Percentiles rank a stretch among this genome's conserved stretches.
Conservation (phyloP, 805 yeast genomes). For the Zygosaccharomyces gambellarensis region DNA sequence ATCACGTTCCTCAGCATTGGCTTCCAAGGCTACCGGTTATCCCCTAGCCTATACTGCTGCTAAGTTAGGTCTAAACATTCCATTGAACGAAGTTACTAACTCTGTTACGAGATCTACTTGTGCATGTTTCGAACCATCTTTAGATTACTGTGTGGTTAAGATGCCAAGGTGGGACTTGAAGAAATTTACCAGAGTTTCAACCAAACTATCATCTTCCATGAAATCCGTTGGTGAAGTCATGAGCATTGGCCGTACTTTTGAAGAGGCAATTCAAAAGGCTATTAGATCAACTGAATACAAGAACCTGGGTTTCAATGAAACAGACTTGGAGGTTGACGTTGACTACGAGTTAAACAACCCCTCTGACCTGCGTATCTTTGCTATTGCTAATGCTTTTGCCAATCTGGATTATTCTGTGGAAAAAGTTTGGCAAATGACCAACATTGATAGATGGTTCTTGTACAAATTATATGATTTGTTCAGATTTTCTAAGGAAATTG, state of each 20-base stretch:
- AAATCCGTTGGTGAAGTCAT: slow-evolving; percentile 98
- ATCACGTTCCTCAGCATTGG: slow-evolving; percentile 97
- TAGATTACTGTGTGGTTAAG: slow-evolving; percentile 94
- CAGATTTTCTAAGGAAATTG: slow-evolving; percentile 59
- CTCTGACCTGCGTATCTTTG: slow-evolving; percentile 94
- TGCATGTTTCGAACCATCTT: slow-evolving; percentile 95
- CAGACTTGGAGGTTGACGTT: slow-evolving; percentile 85
- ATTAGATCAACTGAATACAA: slow-evolving; percentile 89
- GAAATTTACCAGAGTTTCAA: slow-evolving; percentile 89
- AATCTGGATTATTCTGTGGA: slow-evolving; percentile 82
- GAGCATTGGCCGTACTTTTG: slow-evolving; percentile 96
- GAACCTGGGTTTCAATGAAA: slow-evolving; percentile 87
- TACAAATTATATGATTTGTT: slow-evolving; percentile 76
- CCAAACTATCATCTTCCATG: slow-evolving; percentile 86
- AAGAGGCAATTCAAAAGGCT: slow-evolving; percentile 97
- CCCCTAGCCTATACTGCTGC: slow-evolving; percentile 99
- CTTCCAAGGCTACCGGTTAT: slow-evolving; percentile 98
- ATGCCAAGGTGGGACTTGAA: slow-evolving; percentile 99
- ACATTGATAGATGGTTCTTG: slow-evolving; percentile 95
- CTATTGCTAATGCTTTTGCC: slow-evolving; percentile 89
- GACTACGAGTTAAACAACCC: slow-evolving; percentile 94
- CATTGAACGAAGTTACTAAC: slow-evolving; percentile 86
- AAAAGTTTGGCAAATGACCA: slow-evolving; percentile 83
- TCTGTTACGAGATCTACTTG: slow-evolving; percentile 91
- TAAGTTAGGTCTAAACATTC: slow-evolving; percentile 87